A percentile compares a stretch with the other conserved stretches of the same genome.
These are phyloP conservation scores for Polyrhizophydium stewartii DNA, from an alignment of 371 early-diverging fungal species.

Conservation along the genomic window DNA sequence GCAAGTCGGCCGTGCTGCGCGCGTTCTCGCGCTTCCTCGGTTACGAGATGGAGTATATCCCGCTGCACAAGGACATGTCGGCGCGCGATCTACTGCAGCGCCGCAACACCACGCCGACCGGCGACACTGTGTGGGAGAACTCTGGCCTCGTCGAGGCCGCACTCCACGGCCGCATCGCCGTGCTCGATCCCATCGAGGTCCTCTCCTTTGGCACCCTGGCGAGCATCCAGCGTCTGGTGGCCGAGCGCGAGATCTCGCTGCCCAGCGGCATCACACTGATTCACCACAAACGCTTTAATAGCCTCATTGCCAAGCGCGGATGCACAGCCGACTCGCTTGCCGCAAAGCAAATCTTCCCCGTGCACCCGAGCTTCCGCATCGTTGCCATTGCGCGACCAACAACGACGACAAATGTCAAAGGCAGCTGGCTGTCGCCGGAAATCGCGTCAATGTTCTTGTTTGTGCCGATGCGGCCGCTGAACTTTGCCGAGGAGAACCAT, in stretches of 20 bases:
- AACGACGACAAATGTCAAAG: constrained; percentile 5
- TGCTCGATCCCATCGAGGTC: constrained; percentile 74
- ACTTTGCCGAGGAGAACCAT: constrained; percentile 50
- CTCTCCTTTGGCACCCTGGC: constrained; percentile 69
- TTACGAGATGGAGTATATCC: constrained; percentile 66
- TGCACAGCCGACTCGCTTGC: constrained; percentile 45
- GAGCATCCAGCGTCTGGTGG: constrained; percentile 62
- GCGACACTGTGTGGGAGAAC: constrained; percentile 65
- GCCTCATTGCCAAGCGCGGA: constrained; percentile 46
- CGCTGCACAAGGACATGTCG: constrained; percentile 81
- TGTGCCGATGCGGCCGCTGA: constrained; percentile 62
- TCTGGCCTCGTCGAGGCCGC: constrained; percentile 73
- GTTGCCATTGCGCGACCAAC: constrained; percentile 62
- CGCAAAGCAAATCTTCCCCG: constrained; percentile 39
- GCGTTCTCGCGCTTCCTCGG: constrained; percentile 69
- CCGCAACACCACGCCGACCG: constrained; percentile 63
- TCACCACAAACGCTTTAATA: constrained; percentile 51
- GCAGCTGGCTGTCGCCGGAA: constrained; percentile 68
- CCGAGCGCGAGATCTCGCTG: constrained; percentile 67
- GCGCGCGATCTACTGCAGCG: constrained; percentile 79
- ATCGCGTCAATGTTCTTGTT: constrained; percentile 71
- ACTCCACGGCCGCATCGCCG: constrained; percentile 64
- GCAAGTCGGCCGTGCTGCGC: constrained; percentile 69
- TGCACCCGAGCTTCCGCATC: constrained; percentile 75
- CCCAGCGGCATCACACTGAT: constrained; percentile 70